Percentiles rank a stretch among this genome's conserved stretches.
Evolutionary conservation across 2,329 filamentous ascomycete species (phyloP).

Genomic region (Xylaria polymorpha): DNA sequence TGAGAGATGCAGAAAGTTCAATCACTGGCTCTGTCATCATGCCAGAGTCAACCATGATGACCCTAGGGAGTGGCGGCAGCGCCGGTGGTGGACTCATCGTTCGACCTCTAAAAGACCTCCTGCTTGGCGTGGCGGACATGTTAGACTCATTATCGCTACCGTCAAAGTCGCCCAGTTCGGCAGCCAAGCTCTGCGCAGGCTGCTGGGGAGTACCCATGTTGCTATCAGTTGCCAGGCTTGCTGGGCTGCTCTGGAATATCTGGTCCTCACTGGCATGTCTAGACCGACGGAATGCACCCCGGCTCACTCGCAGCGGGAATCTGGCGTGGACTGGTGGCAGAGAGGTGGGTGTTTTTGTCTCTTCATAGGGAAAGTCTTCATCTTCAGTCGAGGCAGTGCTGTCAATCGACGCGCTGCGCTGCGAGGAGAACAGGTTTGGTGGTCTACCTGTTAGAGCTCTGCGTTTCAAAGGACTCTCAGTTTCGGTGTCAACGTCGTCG

Average conservation of each 20-base stretch:
- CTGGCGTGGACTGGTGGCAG: conserved; percentile 71
- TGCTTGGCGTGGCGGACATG: conserved; percentile 65
- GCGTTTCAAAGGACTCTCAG: conserved; percentile 70
- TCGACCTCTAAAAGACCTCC: conserved; percentile 58
- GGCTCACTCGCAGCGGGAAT: conserved; percentile 77
- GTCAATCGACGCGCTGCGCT: conserved; percentile 72
- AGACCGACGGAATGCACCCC: conserved; percentile 71
- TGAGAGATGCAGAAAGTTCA: conserved; percentile 38
- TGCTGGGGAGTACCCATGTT: conserved; percentile 60
- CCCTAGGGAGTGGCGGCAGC: conserved; percentile 62
- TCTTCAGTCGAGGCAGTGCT: conserved; percentile 92
- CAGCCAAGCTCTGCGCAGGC: conserved; percentile 83
- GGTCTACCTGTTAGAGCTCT: conserved; percentile 42
- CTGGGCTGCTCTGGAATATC: conserved; percentile 67
- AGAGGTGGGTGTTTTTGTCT: conserved; percentile 70
- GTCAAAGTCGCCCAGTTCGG: conserved; percentile 85
- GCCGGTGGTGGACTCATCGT: conserved; percentile 59
- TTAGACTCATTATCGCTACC: conserved; percentile 78
- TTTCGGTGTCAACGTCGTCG: conserved; percentile 83
- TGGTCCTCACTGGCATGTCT: conserved; percentile 71
- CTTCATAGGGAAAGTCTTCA: conserved; percentile 66
- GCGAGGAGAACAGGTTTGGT: conserved; percentile 39
- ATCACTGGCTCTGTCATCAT: conserved; percentile 70
- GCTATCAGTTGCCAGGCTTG: conserved; percentile 64
- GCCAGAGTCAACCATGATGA: conserved; percentile 69